Evolutionary conservation across 352 stramenopile species (phyloP).

Genomic region (Pythium brachiatum): DNA sequence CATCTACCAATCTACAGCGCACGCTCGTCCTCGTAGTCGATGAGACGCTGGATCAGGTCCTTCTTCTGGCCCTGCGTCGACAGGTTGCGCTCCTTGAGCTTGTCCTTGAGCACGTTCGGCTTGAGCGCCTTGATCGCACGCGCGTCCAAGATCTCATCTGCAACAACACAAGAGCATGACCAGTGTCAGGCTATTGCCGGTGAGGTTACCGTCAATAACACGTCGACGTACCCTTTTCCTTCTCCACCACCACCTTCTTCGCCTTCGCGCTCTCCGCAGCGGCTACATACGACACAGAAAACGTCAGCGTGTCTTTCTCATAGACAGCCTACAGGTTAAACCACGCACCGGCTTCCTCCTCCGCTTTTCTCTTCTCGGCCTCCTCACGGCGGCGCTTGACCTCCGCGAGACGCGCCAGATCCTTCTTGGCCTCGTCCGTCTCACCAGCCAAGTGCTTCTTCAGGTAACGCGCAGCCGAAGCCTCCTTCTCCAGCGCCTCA

Average conservation of each 20-base stretch:
- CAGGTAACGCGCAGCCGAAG: constrained; percentile 63
- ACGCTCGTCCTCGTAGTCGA: constrained; percentile 86
- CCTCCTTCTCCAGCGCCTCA: constrained; percentile 87
- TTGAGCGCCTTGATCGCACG: constrained; percentile 86
- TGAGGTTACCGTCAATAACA: too few species aligned
- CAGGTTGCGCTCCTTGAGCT: constrained; percentile 80
- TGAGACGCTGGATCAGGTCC: constrained; percentile 85
- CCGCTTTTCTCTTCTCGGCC: constrained; percentile 72
- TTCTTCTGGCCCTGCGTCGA: constrained; percentile 89
- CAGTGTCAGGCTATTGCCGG: background rate
- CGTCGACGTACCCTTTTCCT: constrained; percentile 54
- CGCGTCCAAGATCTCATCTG: constrained; percentile 77
- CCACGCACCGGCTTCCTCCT: constrained; percentile 68
- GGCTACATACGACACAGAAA: constrained; percentile 24
- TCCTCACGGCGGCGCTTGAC: constrained; percentile 82
- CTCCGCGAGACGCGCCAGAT: constrained; percentile 73
- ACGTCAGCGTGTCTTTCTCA: background rate
- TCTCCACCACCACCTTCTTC: constrained; percentile 60
- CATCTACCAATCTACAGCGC: constrained; percentile 71
- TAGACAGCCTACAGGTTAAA: background rate
- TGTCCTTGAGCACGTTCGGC: constrained; percentile 85
- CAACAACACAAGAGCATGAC: background rate
- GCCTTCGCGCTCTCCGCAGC: constrained; percentile 56
- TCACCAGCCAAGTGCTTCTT: constrained; percentile 85
- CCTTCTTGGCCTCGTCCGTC: constrained; percentile 86